These are phyloP conservation scores for Arachis hypogaea DNA, from an alignment of 306 rosid genomes.

Conservation along the genomic window DNA sequence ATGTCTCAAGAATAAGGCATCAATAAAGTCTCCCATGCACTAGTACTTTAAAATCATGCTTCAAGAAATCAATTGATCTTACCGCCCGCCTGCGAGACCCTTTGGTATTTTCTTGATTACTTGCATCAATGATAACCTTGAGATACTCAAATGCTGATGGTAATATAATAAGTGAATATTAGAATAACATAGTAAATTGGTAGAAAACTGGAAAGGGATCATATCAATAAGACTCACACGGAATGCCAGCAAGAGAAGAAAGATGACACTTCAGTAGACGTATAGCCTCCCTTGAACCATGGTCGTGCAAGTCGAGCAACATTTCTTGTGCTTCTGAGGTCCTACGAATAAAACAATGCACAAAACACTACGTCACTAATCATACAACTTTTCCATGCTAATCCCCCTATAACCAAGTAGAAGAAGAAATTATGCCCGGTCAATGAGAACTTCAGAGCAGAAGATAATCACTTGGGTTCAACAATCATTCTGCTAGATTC, in stretches of 20 bases:
- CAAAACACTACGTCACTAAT: constrained; percentile 14
- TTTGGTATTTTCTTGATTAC: constrained; percentile 54
- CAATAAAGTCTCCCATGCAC: neutral
- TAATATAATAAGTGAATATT: constrained; percentile 17
- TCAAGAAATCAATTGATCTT: constrained; percentile 36
- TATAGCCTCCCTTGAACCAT: constrained; percentile 54
- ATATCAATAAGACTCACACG: constrained; percentile 51
- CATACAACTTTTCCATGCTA: constrained; percentile 11
- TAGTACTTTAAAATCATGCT: neutral
- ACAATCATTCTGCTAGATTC: constrained; percentile 69
- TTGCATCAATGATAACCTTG: constrained; percentile 64
- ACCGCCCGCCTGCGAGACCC: constrained; percentile 61
- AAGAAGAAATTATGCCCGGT: neutral
- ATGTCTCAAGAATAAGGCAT: neutral
- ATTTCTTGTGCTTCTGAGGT: constrained; percentile 51
- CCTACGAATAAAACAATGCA: constrained; percentile 49
- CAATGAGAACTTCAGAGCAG: constrained; percentile 17
- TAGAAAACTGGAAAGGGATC: constrained; percentile 14
- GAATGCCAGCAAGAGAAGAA: constrained; percentile 67
- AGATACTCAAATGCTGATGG: constrained; percentile 69
- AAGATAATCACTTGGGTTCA: constrained; percentile 56
- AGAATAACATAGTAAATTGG: constrained; percentile 10
- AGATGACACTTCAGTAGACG: constrained; percentile 69
- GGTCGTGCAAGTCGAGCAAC: constrained; percentile 65
- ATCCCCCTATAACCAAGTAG: constrained; percentile 2